Percentiles rank a stretch among this genome's conserved stretches.
Conservation (phyloP, 2,329 filamentous ascomycete genomes). For the Aspergillus tamarii region DNA sequence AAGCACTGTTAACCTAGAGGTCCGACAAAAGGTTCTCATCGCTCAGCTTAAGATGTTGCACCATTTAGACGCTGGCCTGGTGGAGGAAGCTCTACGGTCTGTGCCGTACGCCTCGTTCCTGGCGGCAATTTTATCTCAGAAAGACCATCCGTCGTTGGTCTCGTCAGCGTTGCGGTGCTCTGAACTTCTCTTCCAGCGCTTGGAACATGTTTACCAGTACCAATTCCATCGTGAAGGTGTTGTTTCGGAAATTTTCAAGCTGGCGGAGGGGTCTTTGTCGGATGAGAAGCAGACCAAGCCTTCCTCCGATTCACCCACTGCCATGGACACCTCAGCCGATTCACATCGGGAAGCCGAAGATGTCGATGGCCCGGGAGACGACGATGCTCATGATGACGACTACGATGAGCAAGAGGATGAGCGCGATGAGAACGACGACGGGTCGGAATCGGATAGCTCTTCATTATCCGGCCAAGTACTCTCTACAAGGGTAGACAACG, state of each 20-base stretch:
- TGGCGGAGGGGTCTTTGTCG: constrained; percentile 58
- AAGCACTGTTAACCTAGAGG: constrained; percentile 92
- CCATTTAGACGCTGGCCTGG: constrained; percentile 82
- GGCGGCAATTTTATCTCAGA: constrained; percentile 91
- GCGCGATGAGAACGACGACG: constrained; percentile 48
- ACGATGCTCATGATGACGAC: constrained; percentile 57
- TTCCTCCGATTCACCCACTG: constrained; percentile 15
- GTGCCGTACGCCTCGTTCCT: constrained; percentile 96
- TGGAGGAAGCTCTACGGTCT: constrained; percentile 80
- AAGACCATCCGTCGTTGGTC: constrained; percentile 86
- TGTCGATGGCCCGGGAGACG: constrained; percentile 52
- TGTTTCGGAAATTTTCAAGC: constrained; percentile 83
- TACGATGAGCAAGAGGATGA: constrained; percentile 59
- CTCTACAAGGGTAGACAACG: constrained; percentile 45
- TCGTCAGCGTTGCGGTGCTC: constrained; percentile 86
- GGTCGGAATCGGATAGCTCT: constrained; percentile 71
- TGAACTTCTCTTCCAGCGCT: constrained; percentile 79
- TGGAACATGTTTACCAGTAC: constrained; percentile 88
- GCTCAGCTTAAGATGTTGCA: constrained; percentile 99
- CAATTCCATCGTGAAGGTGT: constrained; percentile 98
- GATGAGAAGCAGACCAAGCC: constrained; percentile 25
- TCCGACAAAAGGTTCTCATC: constrained; percentile 90
- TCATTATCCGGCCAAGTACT: constrained; percentile 50
- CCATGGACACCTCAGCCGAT: constrained; percentile 24
- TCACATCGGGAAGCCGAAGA: constrained; percentile 33